Evolutionary conservation across 2,329 filamentous ascomycete genomes (phyloP), one percentile per base, ranked within the genome.

Genomic region (Botrytis aclada): DNA sequence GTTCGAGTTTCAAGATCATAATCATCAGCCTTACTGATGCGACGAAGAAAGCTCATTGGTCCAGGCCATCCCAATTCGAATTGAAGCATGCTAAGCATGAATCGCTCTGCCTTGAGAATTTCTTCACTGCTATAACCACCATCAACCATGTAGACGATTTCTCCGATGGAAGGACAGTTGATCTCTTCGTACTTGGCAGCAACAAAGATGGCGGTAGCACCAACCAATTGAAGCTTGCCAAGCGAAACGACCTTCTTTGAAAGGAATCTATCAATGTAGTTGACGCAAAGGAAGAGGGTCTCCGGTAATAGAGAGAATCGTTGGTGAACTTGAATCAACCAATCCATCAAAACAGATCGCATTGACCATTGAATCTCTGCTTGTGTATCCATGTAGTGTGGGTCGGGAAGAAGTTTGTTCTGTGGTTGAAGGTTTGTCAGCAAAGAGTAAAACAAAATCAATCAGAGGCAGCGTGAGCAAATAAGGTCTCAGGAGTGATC

Each of bases 361-460:
- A 98, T 99, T 4, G 95, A 97, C 96, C 96, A 99, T 81, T 97
- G 93, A 73, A 99, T 97, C 82, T 98, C 95, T n/a, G 92, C 91
- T 82, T 99, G 96, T 77, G 92, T 90, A 75, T 97, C 94, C 95
- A 99, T 99, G 86, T 99, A 99, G 81, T 96, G 89, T 5, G 94
- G 87, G 79, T 96, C 95, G 1, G 96, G 96, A 58, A 95, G 86
- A 89, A 98, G 92, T 77, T 86, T 90, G 81, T 86, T 88, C 93
- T 94, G 80, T 73, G 69, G 58, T 73, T 47, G 69, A 72, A 70
- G 61, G 37, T 71, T 54, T 18, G 67, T 69, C 39, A 75, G 72
- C 54, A 56, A 76, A 65, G 73, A 72, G 71, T 70, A 29, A 29
- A 61, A n/a, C 5, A 20, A 45, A 29, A 7, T 67, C 43, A 66